These are phyloP conservation scores for Triticum urartu DNA, from an alignment of 176 grass and related monocot genomes.

Conservation along the genomic window DNA sequence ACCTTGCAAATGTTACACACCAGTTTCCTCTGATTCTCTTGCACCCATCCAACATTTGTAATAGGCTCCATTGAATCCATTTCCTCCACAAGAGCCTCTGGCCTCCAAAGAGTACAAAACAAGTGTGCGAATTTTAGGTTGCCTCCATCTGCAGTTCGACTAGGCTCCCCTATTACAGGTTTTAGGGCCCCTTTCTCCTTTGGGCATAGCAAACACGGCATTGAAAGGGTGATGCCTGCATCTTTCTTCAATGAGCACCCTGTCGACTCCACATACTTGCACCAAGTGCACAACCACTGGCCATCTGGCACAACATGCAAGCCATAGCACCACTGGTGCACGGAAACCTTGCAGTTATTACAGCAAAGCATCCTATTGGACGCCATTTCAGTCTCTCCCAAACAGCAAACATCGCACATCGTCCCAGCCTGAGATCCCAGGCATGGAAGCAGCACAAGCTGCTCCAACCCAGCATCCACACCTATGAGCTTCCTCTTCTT, in stretches of 20 bases:
- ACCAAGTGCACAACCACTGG: conserved; percentile 71
- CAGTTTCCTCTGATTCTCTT: conserved; percentile 66
- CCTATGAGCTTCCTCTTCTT: conserved; percentile 98
- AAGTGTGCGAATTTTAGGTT: conserved; percentile 58
- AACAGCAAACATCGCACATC: conserved; percentile 77
- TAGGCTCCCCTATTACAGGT: conserved; percentile 37
- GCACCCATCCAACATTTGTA: conserved; percentile 50
- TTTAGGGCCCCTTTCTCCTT: conserved; percentile 82
- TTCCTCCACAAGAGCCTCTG: conserved; percentile 74
- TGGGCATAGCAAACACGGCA: conserved; percentile 75
- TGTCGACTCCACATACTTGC: conserved; percentile 57
- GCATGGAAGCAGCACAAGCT: conserved; percentile 66
- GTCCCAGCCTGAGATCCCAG: conserved; percentile 29
- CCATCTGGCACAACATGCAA: conserved; percentile 57
- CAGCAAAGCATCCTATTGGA: conserved; percentile 73
- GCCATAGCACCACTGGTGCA: conserved; percentile 97
- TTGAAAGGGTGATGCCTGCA: neutral
- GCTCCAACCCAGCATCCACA: conserved; percentile 73
- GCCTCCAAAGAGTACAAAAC: conserved; percentile 91
- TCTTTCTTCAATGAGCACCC: conserved; percentile 23
- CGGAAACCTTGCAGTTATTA: conserved; percentile 59
- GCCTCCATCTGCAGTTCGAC: conserved; percentile 12
- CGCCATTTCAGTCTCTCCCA: conserved; percentile 35
- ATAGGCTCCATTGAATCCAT: conserved; percentile 73
- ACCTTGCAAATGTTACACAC: conserved; percentile 90